Evolutionary conservation across 805 yeast species (phyloP).

Genomic region (Candida mattraensis): DNA sequence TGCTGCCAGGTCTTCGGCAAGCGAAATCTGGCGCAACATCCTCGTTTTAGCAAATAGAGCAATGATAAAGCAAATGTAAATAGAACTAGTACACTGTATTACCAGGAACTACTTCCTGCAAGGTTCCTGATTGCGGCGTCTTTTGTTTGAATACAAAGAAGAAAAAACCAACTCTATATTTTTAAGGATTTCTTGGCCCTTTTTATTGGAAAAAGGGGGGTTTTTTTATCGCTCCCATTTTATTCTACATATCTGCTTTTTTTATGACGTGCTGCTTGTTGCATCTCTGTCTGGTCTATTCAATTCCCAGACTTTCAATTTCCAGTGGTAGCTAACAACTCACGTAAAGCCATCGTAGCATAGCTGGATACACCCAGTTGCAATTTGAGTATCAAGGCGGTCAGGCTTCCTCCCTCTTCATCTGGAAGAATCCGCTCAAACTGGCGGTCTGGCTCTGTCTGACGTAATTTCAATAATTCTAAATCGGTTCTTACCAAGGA

Average conservation of each 20-base stretch:
- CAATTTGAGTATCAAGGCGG: conserved; percentile 74
- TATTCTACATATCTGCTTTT: not conserved
- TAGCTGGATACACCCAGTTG: conserved; percentile 84
- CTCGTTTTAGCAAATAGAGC: conserved; percentile 1
- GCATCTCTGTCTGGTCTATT: conserved; percentile 14
- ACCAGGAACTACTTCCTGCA: too few relatives aligned
- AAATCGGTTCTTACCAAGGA: conserved; percentile 80
- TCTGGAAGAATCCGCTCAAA: conserved; percentile 33
- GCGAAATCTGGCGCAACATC: conserved; percentile 22
- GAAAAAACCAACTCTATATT: conserved; percentile 6
- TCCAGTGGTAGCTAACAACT: conserved; percentile 68
- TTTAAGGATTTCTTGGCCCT: conserved; percentile 10
- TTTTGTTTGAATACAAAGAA: conserved; percentile 2
- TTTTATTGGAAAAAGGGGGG: conserved; percentile 2
- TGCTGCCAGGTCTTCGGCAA: conserved; percentile 17
- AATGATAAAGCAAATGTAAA: conserved; percentile 8
- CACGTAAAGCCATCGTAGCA: conserved; percentile 97
- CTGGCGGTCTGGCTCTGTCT: conserved; percentile 18
- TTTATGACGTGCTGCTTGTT: conserved; percentile 2
- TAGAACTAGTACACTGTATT: not conserved
- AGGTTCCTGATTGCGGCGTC: too few relatives aligned
- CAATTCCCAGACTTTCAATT: too few relatives aligned
- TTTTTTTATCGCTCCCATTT: not conserved
- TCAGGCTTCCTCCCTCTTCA: conserved; percentile 42
- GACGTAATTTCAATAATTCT: conserved; percentile 44